Conservation (phyloP, 2,329 filamentous ascomycete genomes). For the Karstenula rhodostoma region DNA sequence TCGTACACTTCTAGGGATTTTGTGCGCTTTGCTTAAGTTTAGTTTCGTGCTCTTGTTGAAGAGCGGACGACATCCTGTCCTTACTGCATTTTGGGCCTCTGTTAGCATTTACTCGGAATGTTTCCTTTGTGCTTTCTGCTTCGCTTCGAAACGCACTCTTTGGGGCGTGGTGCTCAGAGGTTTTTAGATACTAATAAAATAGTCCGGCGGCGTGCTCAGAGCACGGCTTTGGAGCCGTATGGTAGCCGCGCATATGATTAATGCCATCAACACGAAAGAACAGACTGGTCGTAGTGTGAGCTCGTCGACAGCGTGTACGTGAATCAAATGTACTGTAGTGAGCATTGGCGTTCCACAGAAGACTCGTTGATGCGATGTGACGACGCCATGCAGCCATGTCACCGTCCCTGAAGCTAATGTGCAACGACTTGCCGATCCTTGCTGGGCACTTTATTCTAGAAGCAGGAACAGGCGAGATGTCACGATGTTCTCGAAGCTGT, state of each 20-base stretch:
- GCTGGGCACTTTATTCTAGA: conserved; percentile 34
- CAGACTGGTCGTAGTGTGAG: background rate
- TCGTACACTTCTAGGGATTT: conserved; percentile 16
- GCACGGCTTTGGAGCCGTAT: background rate
- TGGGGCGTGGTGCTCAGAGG: conserved; percentile 20
- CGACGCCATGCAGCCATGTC: conserved; percentile 30
- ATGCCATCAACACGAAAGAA: background rate
- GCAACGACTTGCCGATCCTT: conserved; percentile 26
- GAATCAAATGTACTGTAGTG: background rate
- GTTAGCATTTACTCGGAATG: conserved; percentile 33
- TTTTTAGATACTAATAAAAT: conserved; percentile 4
- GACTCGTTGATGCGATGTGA: conserved; percentile 19
- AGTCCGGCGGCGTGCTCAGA: background rate
- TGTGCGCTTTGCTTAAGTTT: conserved; percentile 31
- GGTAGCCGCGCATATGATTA: background rate
- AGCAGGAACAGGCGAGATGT: conserved; percentile 31
- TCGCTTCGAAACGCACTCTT: conserved; percentile 21
- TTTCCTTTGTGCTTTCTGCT: conserved; percentile 25
- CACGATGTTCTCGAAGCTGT: conserved; percentile 27
- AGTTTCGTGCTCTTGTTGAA: conserved; percentile 33
- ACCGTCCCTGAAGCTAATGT: conserved; percentile 26
- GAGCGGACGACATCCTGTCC: conserved; percentile 41
- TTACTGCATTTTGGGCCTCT: conserved; percentile 35
- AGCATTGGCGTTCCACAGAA: background rate
- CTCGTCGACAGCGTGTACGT: background rate